Evolutionary conservation across 1,284 basidiomycete genomes (phyloP).

Genomic region (Ganoderma resinaceum): DNA sequence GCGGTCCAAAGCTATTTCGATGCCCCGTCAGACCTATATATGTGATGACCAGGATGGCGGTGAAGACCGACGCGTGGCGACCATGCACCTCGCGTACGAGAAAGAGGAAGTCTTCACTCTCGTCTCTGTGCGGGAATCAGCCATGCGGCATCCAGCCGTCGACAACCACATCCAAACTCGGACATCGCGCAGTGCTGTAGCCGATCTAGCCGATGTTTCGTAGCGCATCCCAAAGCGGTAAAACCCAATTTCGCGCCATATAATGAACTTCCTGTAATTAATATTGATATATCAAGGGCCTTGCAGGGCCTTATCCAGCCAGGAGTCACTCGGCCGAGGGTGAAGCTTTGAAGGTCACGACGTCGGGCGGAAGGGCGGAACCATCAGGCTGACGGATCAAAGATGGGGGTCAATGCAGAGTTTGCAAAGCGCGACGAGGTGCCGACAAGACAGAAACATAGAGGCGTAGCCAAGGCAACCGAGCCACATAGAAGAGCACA

Average conservation of each 20-base stretch:
- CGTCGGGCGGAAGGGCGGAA: too few species aligned
- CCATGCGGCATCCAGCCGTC: not conserved
- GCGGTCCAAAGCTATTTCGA: not conserved
- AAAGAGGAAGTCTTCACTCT: not conserved
- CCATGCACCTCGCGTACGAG: not conserved
- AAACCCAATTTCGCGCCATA: not conserved
- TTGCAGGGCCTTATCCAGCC: not conserved
- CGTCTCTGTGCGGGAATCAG: not conserved
- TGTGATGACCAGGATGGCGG: not conserved
- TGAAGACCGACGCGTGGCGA: not conserved
- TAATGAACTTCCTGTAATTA: not conserved
- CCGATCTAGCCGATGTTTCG: not conserved
- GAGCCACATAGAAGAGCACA: not conserved
- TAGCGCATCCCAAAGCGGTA: not conserved
- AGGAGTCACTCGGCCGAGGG: not conserved
- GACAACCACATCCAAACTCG: not conserved
- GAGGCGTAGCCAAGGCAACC: not conserved
- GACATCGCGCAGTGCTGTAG: not conserved
- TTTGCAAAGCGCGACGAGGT: not conserved
- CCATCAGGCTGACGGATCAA: too few species aligned
- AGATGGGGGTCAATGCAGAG: not conserved
- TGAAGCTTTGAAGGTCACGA: too few species aligned
- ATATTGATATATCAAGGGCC: too few species aligned
- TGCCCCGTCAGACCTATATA: not conserved
- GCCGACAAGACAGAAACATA: not conserved